Evolutionary conservation across 257 asterid genomes (phyloP), one percentile per base, ranked within the genome.

Genomic region (Nicotiana benthamiana): DNA sequence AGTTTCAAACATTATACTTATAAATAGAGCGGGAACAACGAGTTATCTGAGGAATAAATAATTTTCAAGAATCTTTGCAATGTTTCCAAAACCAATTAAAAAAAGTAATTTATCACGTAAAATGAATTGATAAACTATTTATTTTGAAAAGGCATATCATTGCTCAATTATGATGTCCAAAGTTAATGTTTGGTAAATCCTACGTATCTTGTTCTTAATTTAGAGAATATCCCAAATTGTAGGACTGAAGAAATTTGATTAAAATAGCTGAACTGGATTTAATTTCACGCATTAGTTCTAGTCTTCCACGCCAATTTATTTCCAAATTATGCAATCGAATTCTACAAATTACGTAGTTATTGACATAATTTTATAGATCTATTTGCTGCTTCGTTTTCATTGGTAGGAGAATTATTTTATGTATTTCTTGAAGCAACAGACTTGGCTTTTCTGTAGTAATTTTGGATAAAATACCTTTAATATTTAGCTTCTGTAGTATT

Each of bases 341-440:
- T 46, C 32, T 43, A 7, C 10, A 43, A 40, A 70, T 70, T 70
- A 40, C 12, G 20, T 12, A 6, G 16, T 48, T 24, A 72, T 46
- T 24, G 16, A 15, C 51, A 48, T 48, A 15, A 51, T 7, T 24
- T 6, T 1, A 48, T 40, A 24, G 43, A 48, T 15, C 6, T 48
- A 56, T 43, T 24, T 46, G 60, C 6, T 46, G 36, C 24, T 15
- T 72, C 79, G 79, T 74, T 74, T 74, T 74, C 79, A 74, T 4
- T 24, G 36, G 13, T 48, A 74, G 79, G 79, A 74, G 79, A 74
- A 74, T 46, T 40, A 2, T 40, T 36, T 36, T 74, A 48, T 43
- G 34, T 74, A 16, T 74, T 74, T 74, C 43, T 74, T 74, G 40
- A 26, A 74, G 79, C 85, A 87, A 82, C 80, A 40, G 57, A 36